Evolutionary conservation across 2,329 filamentous ascomycete genomes (phyloP), one percentile per base, ranked within the genome.

Genomic region (Sphaceloma murrayae): DNA sequence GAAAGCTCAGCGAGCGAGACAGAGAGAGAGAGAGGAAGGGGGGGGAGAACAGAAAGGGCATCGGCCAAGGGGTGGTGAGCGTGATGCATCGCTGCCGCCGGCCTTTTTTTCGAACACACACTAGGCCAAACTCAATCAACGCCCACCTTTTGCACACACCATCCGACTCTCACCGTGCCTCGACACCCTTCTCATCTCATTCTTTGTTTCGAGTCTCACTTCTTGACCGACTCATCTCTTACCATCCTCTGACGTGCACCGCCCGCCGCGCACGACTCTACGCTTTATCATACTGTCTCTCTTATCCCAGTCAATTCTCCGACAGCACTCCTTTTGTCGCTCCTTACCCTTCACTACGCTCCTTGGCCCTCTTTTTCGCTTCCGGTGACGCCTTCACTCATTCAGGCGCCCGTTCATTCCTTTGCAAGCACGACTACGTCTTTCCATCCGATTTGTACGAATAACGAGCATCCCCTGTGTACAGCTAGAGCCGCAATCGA

Each of bases 261-360:
- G 11, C 11, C 24, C 36, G 19, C 30, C 19, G 36, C 22, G 34
- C 34, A 39, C 34, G 34, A 17, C 36, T 16, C 19, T n/a, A 14
- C 34, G 30, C 36, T 40, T 40, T 29, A 10, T 24, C 36, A 19
- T 16, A 29, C 36, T 40, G 36, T 40, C 36, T 40, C 36, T 40
- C 36, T 40, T 19, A 26, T 40, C 36, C 36, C 36, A 22, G 19
- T 26, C 22, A 16, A 40, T 40, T 40, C 36, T 40, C 27, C 36
- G 36, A 40, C 55, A 56, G 52, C 56, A 56, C 52, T 58, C 56
- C 49, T 56, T 58, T 50, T 56, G 56, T 52, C 55, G 55, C 52
- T 54, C 52, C 48, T 50, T 54, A 51, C 52, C 52, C 53, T 54
- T 49, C 44, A 48, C 47, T 40, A 40, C 36, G 36, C 36, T 40